Percentiles rank a stretch among this genome's conserved stretches.
Evolutionary conservation across 495 filamentous ascomycete species (phyloP).

Genomic region (Aspergillus kassunensis): DNA sequence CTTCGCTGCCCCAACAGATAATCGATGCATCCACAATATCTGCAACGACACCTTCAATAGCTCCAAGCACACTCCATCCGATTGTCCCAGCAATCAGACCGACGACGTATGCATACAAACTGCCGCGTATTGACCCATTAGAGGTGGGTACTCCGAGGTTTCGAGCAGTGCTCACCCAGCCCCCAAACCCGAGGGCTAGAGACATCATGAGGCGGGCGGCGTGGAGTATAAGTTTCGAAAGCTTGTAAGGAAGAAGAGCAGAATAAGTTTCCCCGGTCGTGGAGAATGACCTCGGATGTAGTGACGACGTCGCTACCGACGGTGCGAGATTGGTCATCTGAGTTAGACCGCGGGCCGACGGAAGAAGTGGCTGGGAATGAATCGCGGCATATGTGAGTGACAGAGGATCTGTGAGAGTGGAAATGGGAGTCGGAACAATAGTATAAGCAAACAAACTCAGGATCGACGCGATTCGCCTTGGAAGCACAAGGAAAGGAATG

Average conservation of each 20-base stretch:
- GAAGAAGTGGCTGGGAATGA: slow-evolving; percentile 75
- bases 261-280: slow-evolving; percentile 34
- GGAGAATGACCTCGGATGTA: slow-evolving; percentile 41
- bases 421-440: slow-evolving; percentile 77
- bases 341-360: slow-evolving; percentile 70
- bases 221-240: slow-evolving; percentile 87
- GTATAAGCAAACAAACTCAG: slow-evolving; percentile 64
- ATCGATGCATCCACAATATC: slow-evolving; percentile 89
- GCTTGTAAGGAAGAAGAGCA: slow-evolving; percentile 66
- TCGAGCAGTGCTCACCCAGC: slow-evolving; percentile 90
- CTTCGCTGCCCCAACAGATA: slow-evolving; percentile 91
- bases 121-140: slow-evolving; percentile 63
- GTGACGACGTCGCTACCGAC: slow-evolving; percentile 54
- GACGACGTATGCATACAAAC: slow-evolving; percentile 91
- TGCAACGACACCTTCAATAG: slow-evolving; percentile 88
- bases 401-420: slow-evolving; percentile 81
- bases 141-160: slow-evolving; percentile 54
- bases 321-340: slow-evolving; percentile 71
- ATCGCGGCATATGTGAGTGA: slow-evolving; percentile 91
- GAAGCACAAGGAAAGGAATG: slow-evolving; percentile 80
- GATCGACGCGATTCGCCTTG: slow-evolving; percentile 62
- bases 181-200: slow-evolving; percentile 84
- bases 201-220: slow-evolving; percentile 88
- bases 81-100: slow-evolving; percentile 88
- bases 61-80: slow-evolving; percentile 92